Evolutionary conservation across 306 rosid species (phyloP).

Genomic region (Quercus ilex): DNA sequence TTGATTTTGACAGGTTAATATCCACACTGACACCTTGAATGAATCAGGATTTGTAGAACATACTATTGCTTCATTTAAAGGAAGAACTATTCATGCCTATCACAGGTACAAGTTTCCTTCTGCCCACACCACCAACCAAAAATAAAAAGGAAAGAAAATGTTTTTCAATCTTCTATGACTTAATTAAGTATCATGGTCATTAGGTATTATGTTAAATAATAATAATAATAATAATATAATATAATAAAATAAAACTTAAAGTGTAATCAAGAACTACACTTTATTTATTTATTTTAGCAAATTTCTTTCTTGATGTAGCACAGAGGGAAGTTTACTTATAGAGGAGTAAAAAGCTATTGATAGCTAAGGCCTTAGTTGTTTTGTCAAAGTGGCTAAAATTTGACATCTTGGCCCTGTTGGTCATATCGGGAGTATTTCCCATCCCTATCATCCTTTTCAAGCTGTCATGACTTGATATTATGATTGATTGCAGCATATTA

Average conservation of each 20-base stretch:
- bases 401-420: neutral
- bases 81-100: conserved; percentile 89
- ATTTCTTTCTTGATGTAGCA: too few relatives aligned
- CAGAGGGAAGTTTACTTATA: too few relatives aligned
- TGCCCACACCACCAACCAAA: neutral
- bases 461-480: neutral
- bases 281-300: too few relatives aligned
- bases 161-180: neutral
- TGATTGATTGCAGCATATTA: neutral
- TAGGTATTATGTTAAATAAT: neutral
- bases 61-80: conserved; percentile 80
- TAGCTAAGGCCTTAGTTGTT: neutral
- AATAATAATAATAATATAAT: neutral
- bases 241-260: neutral
- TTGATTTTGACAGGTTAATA: conserved; percentile 64
- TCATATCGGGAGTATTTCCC: neutral
- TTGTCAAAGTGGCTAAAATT: neutral
- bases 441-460: neutral
- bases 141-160: neutral
- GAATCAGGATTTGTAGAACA: conserved; percentile 95
- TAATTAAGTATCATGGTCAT: neutral
- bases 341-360: too few relatives aligned
- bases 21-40: conserved; percentile 93
- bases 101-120: conserved; percentile 58
- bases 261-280: neutral